phyloP scores from a whole-genome alignment of 441 rosid genomes.

The Populus hybrid region DNA sequence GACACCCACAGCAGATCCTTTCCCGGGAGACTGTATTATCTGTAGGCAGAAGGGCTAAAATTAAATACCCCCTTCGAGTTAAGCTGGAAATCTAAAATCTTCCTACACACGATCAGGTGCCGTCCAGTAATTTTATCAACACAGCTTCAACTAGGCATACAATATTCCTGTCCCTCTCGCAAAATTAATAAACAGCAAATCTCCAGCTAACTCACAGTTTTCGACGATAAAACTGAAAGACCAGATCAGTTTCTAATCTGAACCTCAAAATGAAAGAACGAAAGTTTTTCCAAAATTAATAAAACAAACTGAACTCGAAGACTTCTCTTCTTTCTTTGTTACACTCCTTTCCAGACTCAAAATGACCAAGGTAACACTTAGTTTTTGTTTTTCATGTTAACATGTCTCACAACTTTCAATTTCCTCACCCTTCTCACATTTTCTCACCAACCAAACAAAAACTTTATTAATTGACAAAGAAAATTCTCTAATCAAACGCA shows the following conservation, averaged over 20 bases:
- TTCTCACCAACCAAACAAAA: constrained; percentile 27
- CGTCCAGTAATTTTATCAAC: too few species aligned
- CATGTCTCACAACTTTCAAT: not conserved
- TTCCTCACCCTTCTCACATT: constrained; percentile 24
- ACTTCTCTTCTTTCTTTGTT: not conserved
- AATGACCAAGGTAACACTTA: not conserved
- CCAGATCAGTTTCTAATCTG: not conserved
- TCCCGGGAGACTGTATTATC: constrained; percentile 5
- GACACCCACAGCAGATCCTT: not conserved
- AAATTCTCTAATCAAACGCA: not conserved
- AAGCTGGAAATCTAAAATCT: not conserved
- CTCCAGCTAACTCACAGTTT: not conserved
- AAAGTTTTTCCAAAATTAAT: not conserved
- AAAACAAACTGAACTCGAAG: not conserved
- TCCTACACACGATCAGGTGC: too few species aligned
- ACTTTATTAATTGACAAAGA: not conserved
- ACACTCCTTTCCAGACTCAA: not conserved
- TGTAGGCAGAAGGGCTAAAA: constrained; percentile 21
- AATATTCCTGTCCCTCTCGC: not conserved
- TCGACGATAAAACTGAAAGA: not conserved
- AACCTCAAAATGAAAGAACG: not conserved
- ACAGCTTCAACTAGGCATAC: too few species aligned
- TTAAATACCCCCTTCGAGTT: constrained; percentile 28
- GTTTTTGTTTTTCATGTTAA: not conserved
- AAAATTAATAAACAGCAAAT: not conserved